Percentiles rank a stretch among this genome's conserved stretches.
phyloP scores from a whole-genome alignment of 192 early-diverging fungal genomes.

The Helicostylum pulchrum region DNA sequence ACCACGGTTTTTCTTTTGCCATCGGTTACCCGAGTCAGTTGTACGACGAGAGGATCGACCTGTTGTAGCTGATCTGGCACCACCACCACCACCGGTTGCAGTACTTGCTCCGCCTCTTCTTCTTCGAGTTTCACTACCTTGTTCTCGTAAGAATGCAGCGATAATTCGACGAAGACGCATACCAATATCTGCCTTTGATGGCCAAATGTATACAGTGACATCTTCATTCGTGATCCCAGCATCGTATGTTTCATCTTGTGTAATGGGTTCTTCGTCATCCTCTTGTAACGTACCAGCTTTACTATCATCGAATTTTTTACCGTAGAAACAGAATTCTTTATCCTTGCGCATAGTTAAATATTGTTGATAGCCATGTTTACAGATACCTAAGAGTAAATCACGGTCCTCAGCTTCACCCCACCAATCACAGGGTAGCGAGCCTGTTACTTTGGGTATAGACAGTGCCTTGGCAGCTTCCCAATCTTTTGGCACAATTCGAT shows the following conservation, averaged over 20 bases:
- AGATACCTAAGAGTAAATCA: slow-evolving; percentile 75
- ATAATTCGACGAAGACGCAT: slow-evolving; percentile 56
- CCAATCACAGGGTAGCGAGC: slow-evolving; percentile 55
- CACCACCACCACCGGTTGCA: not conserved
- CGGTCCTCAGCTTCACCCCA: slow-evolving; percentile 79
- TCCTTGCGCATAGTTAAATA: slow-evolving; percentile 49
- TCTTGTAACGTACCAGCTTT: slow-evolving; percentile 34
- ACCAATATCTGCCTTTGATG: slow-evolving; percentile 59
- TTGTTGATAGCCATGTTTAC: slow-evolving; percentile 72
- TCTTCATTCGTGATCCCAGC: slow-evolving; percentile 29
- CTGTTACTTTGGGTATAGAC: slow-evolving; percentile 63
- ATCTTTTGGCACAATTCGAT: slow-evolving; percentile 64
- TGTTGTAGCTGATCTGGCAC: not conserved
- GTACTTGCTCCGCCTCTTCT: slow-evolving; percentile 4
- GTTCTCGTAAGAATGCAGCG: slow-evolving; percentile 48
- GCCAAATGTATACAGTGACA: slow-evolving; percentile 46
- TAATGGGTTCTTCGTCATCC: slow-evolving; percentile 16
- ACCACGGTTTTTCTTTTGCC: slow-evolving; percentile 52
- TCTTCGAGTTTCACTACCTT: slow-evolving; percentile 41
- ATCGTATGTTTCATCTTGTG: slow-evolving; percentile 19
- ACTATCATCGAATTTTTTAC: slow-evolving; percentile 48
- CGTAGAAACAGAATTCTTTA: slow-evolving; percentile 52
- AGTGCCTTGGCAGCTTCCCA: slow-evolving; percentile 58
- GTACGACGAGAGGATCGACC: not conserved
- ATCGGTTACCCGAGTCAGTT: slow-evolving; percentile 40